Evolutionary conservation across 192 early-diverging fungal genomes (phyloP), one percentile per base, ranked within the genome.

Genomic region (Kickxella alabastrina): DNA sequence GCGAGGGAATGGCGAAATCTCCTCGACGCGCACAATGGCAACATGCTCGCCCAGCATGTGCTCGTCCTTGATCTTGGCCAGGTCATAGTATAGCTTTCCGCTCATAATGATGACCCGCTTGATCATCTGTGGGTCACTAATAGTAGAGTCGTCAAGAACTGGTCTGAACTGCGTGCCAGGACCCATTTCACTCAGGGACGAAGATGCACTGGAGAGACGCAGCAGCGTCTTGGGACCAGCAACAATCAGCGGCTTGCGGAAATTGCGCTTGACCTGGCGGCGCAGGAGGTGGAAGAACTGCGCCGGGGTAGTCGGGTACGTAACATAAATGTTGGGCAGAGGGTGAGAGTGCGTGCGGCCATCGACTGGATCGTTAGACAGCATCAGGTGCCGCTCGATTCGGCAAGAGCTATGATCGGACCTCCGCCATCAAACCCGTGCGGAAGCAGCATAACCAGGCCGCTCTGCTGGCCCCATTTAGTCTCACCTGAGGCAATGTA

Each of bases 381-480:
- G 79, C 88, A 88, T 87, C 54, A 98, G 71, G 68, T 93, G 96
- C 12, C 95, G 83, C 76, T 98, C 95, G 18, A 98, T 79, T 6
- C 92, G 81, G 62, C 85, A 85, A 12, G 87, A 89, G 36, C 85
- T 87, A 66, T 98, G 95, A 73, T 98, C 95, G 23, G 95, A 0
- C 95, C 95, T 10, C 89, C 92, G 46, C 92, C 92, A 61, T 96
- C 93, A 61, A 91, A 95, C 6, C 95, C 95, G 52, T 95, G 92
- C 24, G 95, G 95, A 18, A 98, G 64, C 14, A 96, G 63, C 87
- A 98, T 85, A 6, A 95, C 92, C 24, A 98, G 49, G 3, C 92
- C 92, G 35, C 82, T 87, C 57, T 96, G 92, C 55, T 91, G 78
- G 47, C 96, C 74, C 95, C 95, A 98, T 66, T 98, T 98, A 56